A percentile compares a stretch with the other conserved stretches of the same genome.
These are phyloP conservation scores for Camillea tinctor DNA, from an alignment of 2,329 filamentous ascomycete species.

Conservation along the genomic window DNA sequence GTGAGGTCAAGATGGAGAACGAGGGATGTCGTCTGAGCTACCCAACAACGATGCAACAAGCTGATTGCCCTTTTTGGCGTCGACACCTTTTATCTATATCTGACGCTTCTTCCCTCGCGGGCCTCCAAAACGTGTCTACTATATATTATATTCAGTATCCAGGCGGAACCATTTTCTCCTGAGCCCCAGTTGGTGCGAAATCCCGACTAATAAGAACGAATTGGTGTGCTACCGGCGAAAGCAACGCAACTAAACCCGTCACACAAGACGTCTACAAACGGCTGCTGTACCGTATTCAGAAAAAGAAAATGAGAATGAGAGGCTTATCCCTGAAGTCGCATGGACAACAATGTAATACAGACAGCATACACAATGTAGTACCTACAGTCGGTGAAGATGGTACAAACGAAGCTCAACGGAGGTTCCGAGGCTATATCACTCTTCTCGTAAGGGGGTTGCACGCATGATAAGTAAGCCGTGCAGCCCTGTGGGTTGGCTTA, in stretches of 20 bases:
- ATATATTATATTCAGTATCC: too few species aligned
- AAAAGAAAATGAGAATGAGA: slow-evolving; percentile 12
- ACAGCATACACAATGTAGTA: background rate
- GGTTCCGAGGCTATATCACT: slow-evolving; percentile 12
- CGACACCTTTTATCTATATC: background rate
- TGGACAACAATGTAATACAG: slow-evolving; percentile 15
- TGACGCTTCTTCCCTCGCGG: background rate
- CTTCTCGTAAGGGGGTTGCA: slow-evolving; percentile 5
- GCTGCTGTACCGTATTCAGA: slow-evolving; percentile 22
- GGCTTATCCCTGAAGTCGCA: slow-evolving; percentile 16
- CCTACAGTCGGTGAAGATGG: background rate
- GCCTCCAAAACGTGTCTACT: background rate
- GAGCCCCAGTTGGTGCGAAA: background rate
- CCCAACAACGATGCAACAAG: background rate
- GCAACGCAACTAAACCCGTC: slow-evolving; percentile 14
- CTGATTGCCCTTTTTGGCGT: background rate
- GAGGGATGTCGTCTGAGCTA: background rate
- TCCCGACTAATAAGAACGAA: background rate
- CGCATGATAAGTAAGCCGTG: slow-evolving; percentile 11
- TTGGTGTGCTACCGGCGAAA: slow-evolving; percentile 3
- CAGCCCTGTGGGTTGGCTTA: slow-evolving; percentile 12
- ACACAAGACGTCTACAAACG: slow-evolving; percentile 21
- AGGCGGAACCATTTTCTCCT: background rate
- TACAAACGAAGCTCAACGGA: slow-evolving; percentile 5
- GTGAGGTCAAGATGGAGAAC: background rate